Evolutionary conservation across 106 monocot species (phyloP), one percentile per base, ranked within the genome.

Genomic region (Dactylorhiza incarnata): DNA sequence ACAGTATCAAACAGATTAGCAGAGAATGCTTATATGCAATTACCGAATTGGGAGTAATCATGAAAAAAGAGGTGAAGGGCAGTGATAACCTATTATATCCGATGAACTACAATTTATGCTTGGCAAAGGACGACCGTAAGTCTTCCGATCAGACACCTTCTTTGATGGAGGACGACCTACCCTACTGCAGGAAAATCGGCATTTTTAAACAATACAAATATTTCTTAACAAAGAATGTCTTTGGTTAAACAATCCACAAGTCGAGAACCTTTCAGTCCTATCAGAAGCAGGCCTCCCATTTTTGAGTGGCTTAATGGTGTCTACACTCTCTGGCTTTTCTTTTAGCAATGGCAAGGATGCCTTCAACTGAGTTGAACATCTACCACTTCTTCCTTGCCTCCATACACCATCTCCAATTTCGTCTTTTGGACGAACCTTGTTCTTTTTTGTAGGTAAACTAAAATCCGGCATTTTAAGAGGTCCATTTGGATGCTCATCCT

Each of bases 341-440:
- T 85, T 99, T 43, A 78, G 47, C 23, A 78, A 71, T n/a, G 86
- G 75, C 26, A 84, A 77, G 43, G 83, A 75, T 68, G 82, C 72
- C 51, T 91, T 93, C 6, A 69, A 68, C 50, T 86, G 90, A 48
- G 78, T 45, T 53, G 85, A 78, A 58, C 84, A 79, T 80, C 97
- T 86, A 76, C 93, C 94, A 73, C 82, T 94, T 73, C 89, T 84
- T 0, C 89, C 89, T 74, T 89, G 94, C 71, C 87, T 91, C 54
- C 94, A 78, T 59, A 96, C 82, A 69, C 90, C 96, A 77, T 89
- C 87, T 75, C 84, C 87, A 78, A 77, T 78, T 65, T 91, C 97
- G 75, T 99, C 94, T 79, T 84, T 93, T 20, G 76, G 65, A 76
- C 72, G 52, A 75, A 74, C 22, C 80, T 80, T 92, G 48, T 78